Conservation (phyloP, 768 basidiomycete species). For the Suillus bovinus region DNA sequence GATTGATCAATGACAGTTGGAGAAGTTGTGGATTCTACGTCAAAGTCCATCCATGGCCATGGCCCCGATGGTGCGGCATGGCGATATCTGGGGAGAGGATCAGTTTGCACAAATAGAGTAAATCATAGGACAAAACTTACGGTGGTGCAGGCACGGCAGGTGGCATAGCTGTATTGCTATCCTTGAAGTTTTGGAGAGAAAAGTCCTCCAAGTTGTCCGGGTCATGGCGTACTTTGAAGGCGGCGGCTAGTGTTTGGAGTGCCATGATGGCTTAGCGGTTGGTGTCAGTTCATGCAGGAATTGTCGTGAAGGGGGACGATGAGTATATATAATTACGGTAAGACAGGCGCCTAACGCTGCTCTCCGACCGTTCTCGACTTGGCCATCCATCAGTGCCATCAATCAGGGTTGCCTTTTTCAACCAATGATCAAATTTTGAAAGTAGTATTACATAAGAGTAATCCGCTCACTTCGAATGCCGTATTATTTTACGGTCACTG, state of each 20-base stretch:
- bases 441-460: too few species aligned
- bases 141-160: conserved; percentile 2
- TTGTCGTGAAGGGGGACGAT: not conserved
- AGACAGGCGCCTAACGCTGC: not conserved
- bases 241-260: not conserved
- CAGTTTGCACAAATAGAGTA: not conserved
- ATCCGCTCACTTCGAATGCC: too few species aligned
- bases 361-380: too few species aligned
- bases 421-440: too few species aligned
- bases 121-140: not conserved
- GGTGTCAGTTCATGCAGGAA: not conserved
- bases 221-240: not conserved
- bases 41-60: conserved; percentile 35
- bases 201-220: not conserved
- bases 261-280: not conserved
- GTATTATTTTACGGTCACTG: too few species aligned
- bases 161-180: not conserved
- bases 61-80: conserved; percentile 30
- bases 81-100: conserved; percentile 12
- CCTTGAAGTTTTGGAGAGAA: not conserved
- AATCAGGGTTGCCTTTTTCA: too few species aligned
- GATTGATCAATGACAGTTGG: not conserved
- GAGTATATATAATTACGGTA: not conserved
- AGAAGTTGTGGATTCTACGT: not conserved
- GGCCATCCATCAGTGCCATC: too few species aligned